phyloP scores from a whole-genome alignment of 352 stramenopile genomes.

The Globisporangium lucens region DNA sequence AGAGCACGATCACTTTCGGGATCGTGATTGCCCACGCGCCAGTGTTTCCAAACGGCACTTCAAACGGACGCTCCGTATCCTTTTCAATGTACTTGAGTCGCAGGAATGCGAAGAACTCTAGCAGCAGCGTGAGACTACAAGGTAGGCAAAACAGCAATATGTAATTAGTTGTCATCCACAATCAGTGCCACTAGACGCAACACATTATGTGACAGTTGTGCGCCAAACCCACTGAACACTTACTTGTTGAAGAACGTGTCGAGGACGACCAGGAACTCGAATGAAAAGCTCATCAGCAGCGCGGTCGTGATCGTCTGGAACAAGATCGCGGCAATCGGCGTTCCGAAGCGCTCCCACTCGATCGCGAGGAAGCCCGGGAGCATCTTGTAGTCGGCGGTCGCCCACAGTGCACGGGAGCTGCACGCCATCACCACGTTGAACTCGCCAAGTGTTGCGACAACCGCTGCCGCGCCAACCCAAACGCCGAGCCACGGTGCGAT shows the following conservation, averaged over 20 bases:
- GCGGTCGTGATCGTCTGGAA: conserved; percentile 74
- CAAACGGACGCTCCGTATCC: conserved; percentile 66
- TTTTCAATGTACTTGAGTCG: conserved; percentile 82
- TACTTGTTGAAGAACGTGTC: conserved; percentile 90
- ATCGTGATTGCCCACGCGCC: conserved; percentile 78
- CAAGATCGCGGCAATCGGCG: conserved; percentile 70
- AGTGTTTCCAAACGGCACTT: conserved; percentile 62
- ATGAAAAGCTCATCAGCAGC: conserved; percentile 85
- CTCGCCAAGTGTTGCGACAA: conserved; percentile 78
- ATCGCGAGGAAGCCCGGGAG: conserved; percentile 53
- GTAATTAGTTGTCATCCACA: background rate
- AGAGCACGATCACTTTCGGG: conserved; percentile 80
- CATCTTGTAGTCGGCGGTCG: conserved; percentile 84
- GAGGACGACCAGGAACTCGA: conserved; percentile 75
- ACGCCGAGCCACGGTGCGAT: conserved; percentile 73
- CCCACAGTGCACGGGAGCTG: conserved; percentile 77
- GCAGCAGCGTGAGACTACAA: conserved; percentile 60
- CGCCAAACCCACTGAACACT: conserved; percentile 16
- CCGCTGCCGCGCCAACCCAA: conserved; percentile 73
- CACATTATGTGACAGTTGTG: background rate
- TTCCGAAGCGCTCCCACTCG: conserved; percentile 77
- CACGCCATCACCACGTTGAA: conserved; percentile 88
- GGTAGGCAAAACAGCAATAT: background rate
- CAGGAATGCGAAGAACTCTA: conserved; percentile 84
- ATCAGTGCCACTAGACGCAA: background rate